phyloP scores from a whole-genome alignment of 108 stramenopile genomes.

The Schizochytrium sp. region DNA sequence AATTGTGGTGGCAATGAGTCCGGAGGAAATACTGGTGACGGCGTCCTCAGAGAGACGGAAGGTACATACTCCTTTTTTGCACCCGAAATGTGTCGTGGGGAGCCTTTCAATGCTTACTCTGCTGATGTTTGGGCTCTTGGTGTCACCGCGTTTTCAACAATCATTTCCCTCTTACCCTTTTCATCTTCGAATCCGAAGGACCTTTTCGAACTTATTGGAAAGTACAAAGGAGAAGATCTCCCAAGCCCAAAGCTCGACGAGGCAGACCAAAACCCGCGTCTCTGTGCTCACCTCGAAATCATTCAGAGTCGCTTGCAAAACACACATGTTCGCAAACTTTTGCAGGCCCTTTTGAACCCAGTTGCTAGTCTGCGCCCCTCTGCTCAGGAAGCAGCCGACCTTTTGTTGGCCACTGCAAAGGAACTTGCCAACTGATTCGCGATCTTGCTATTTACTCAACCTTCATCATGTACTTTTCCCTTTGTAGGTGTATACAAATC shows the following conservation, averaged over 20 bases:
- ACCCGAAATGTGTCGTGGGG: conserved; percentile 40
- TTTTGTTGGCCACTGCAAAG: neutral
- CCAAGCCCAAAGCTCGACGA: neutral
- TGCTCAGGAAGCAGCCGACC: neutral
- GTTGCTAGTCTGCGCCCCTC: neutral
- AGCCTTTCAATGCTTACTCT: neutral
- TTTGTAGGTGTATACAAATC: too few species aligned
- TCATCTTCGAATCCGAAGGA: neutral
- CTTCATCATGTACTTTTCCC: too few species aligned
- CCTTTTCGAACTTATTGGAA: conserved; percentile 9
- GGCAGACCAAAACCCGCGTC: neutral
- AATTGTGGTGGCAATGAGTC: neutral
- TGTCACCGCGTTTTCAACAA: conserved; percentile 65
- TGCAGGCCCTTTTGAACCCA: neutral
- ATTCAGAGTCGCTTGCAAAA: neutral
- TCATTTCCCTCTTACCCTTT: neutral
- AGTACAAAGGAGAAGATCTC: neutral
- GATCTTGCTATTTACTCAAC: too few species aligned
- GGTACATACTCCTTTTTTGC: conserved; percentile 46
- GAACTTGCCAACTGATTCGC: neutral
- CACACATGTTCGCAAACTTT: neutral
- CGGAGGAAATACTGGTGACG: neutral
- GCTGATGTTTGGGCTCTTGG: conserved; percentile 80
- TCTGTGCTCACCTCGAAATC: neutral
- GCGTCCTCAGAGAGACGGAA: neutral